Conservation (phyloP, 352 stramenopile species). For the Lagenidium giganteum region DNA sequence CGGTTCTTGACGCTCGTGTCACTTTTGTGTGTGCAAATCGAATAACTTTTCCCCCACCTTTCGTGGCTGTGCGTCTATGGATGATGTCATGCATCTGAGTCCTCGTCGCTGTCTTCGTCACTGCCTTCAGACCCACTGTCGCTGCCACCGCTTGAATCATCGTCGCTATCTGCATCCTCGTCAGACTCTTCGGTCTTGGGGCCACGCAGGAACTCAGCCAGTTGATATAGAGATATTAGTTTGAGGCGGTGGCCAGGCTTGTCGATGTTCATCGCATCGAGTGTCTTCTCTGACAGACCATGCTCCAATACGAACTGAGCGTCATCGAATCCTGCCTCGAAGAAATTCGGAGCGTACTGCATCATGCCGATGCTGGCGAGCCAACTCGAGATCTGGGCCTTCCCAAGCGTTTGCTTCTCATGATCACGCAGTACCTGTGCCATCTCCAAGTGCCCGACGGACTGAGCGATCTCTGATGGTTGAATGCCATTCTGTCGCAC, state of each 20-base stretch:
- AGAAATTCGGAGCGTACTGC: slow-evolving; percentile 42
- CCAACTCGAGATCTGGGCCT: slow-evolving; percentile 46
- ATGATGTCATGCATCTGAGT: no score
- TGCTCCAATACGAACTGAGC: slow-evolving; percentile 41
- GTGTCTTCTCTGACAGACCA: slow-evolving; percentile 37
- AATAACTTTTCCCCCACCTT: background rate
- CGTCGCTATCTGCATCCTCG: slow-evolving; percentile 17
- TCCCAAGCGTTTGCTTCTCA: slow-evolving; percentile 13
- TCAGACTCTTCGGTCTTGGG: slow-evolving; percentile 9
- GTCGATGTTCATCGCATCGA: slow-evolving; percentile 57
- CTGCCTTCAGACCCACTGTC: slow-evolving; percentile 6
- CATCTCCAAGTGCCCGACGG: slow-evolving; percentile 31
- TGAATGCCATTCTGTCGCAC: slow-evolving; percentile 47
- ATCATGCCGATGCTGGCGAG: slow-evolving; percentile 68
- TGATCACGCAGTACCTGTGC: slow-evolving; percentile 16
- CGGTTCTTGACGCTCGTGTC: background rate
- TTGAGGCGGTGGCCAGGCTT: slow-evolving; percentile 73
- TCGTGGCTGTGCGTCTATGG: background rate
- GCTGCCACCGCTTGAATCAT: slow-evolving; percentile 7
- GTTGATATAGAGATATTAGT: slow-evolving; percentile 51
- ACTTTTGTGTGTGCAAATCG: background rate
- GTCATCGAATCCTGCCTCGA: slow-evolving; percentile 64
- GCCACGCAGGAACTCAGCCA: slow-evolving; percentile 43
- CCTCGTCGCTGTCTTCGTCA: slow-evolving; percentile 20
- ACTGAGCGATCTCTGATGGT: slow-evolving; percentile 45